phyloP scores from a whole-genome alignment of 2,329 filamentous ascomycete genomes.

The Claviceps spartinae region DNA sequence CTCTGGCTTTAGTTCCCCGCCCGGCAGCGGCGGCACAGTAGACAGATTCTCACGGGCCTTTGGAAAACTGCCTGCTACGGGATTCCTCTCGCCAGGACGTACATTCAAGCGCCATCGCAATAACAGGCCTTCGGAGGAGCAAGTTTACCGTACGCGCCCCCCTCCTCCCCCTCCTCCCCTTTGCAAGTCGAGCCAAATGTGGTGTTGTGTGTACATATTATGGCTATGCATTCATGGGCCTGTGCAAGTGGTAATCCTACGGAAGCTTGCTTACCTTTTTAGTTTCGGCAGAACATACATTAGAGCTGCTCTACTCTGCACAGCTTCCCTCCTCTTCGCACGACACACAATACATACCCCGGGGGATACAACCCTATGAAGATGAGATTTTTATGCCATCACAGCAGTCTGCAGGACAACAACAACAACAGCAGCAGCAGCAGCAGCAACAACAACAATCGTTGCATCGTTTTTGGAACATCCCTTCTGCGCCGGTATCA shows the following conservation, averaged over 20 bases:
- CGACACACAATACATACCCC: conserved; percentile 10
- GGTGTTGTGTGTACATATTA: too few species aligned
- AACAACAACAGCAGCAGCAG: conserved; percentile 4
- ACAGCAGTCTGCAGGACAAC: not conserved
- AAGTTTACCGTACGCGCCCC: conserved; percentile 36
- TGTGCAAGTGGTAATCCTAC: too few species aligned
- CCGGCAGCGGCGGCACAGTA: conserved; percentile 14
- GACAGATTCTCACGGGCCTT: conserved; percentile 17
- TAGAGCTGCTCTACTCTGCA: conserved; percentile 44
- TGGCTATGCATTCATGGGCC: too few species aligned
- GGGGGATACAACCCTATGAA: not conserved
- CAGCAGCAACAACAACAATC: conserved; percentile 29
- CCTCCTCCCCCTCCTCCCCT: not conserved
- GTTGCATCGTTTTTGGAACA: conserved; percentile 49
- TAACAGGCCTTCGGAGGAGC: conserved; percentile 40
- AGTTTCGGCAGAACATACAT: conserved; percentile 35
- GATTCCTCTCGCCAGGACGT: conserved; percentile 33
- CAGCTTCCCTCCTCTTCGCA: conserved; percentile 22
- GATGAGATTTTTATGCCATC: too few species aligned
- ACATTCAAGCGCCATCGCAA: conserved; percentile 50
- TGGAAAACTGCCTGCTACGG: conserved; percentile 19
- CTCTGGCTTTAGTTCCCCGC: conserved; percentile 19
- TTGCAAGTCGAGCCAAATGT: too few species aligned
- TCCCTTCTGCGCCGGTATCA: conserved; percentile 22
- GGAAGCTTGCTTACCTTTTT: not conserved